A percentile compares a stretch with the other conserved stretches of the same genome.
Conservation (phyloP, 2,329 filamentous ascomycete genomes). For the Cercospora citrullina region DNA sequence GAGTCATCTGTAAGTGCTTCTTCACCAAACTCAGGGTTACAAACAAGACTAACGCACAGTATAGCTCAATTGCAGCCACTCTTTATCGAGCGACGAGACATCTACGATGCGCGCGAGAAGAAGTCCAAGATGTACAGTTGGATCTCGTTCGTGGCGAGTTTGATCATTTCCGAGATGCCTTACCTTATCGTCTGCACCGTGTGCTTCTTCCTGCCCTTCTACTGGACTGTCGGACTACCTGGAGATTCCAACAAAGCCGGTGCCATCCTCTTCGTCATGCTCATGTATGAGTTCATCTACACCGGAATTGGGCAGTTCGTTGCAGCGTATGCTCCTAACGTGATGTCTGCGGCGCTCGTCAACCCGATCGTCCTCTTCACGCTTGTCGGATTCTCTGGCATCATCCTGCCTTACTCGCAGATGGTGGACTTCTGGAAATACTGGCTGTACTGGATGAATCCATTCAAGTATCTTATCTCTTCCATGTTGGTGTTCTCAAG, state of each 20-base stretch:
- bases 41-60: background rate
- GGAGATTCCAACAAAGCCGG: slow-evolving; percentile 49
- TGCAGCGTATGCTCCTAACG: slow-evolving; percentile 45
- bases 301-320: slow-evolving; percentile 58
- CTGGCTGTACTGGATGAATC: slow-evolving; percentile 42
- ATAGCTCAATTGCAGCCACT: slow-evolving; percentile 56
- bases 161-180: slow-evolving; percentile 69
- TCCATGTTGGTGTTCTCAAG: slow-evolving; percentile 42
- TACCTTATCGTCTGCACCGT: slow-evolving; percentile 63
- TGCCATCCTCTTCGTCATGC: slow-evolving; percentile 43
- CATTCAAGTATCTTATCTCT: slow-evolving; percentile 47
- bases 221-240: slow-evolving; percentile 44
- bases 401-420: slow-evolving; percentile 36
- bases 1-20: slow-evolving; percentile 41
- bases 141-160: slow-evolving; percentile 68
- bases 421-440: slow-evolving; percentile 40
- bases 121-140: slow-evolving; percentile 72
- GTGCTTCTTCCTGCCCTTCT: slow-evolving; percentile 41
- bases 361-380: slow-evolving; percentile 41
- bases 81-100: slow-evolving; percentile 57
- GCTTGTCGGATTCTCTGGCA: slow-evolving; percentile 37
- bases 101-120: slow-evolving; percentile 61
- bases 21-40: no score
- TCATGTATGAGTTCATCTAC: slow-evolving; percentile 61
- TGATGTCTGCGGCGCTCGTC: slow-evolving; percentile 48